Base-by-base conservation (phyloP, 2,329 filamentous ascomycete species). In the Colletotrichum gigasporum region DNA sequence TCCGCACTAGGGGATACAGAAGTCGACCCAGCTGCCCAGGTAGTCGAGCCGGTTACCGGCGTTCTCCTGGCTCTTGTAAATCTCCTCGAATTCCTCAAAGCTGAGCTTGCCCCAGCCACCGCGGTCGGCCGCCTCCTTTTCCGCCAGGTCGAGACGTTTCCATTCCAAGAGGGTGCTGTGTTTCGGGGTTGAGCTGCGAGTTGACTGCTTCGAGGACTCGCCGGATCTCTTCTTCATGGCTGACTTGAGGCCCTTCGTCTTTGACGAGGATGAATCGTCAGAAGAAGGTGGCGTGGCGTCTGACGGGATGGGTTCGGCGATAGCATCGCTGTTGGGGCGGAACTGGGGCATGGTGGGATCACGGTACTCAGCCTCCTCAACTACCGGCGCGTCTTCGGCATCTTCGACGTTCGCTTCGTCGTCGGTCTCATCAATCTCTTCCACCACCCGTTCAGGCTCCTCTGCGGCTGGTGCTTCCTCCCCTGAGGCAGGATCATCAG, bases 21-120 rank as follows among this genome's bases (percentile, higher is more conserved):
- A 89, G 74, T 97, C 94, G 76, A 97, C 92, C 95, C 95, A 98
- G 71, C 88, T 92, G 64, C 92, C 92, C 47, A 97, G 83, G 76
- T 97, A 95, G 69, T 92, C 91, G 66, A 94, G 83, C 55, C 90
- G 80, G 72, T 88, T 87, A 12, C 84, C 85, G 26, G 81, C 79
- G 22, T 87, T 87, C 68, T 90, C 86, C 67, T 89, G 85, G n/a
- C 83, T 83, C 69, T 88, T 87, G 80, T 96, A 93, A 51, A 90
- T 89, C 37, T 81, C 80, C 71, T 92, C 89, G 76, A 98, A 96
- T 76, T 98, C 96, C 1, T 86, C 83, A 68, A 90, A 94, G 72
- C 79, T 91, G 48, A 98, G 80, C 72, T 89, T 87, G 1, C 93
- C 95, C 78, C 89, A 91, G 1, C 94, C 94, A n/a, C 91, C 93